Evolutionary conservation across 208 protist genomes (phyloP).

Genomic region (Kentomonas sorsogonicus): DNA sequence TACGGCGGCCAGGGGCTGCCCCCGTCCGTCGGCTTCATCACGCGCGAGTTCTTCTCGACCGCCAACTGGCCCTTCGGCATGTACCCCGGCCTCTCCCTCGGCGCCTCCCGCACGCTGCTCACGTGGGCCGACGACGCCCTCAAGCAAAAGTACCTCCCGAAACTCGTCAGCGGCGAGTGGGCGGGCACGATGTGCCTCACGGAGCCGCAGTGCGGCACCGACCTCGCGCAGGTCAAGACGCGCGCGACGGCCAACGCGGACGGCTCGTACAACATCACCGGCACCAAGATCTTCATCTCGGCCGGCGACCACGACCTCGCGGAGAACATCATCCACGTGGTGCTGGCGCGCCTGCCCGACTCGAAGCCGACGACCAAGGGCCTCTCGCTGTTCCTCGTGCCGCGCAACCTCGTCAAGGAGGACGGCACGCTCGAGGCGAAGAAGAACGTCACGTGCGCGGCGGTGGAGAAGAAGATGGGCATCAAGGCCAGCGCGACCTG

Average conservation of each 20-base stretch:
- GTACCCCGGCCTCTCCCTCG: slow-evolving; percentile 76
- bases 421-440: slow-evolving; percentile 57
- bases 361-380: slow-evolving; percentile 66
- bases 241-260: slow-evolving; percentile 63
- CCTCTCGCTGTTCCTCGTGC: slow-evolving; percentile 90
- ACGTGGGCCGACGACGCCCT: slow-evolving; percentile 64
- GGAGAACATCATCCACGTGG: slow-evolving; percentile 84
- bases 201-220: slow-evolving; percentile 85
- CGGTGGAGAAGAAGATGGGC: slow-evolving; percentile 87
- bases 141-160: slow-evolving; percentile 76
- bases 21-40: slow-evolving; percentile 47
- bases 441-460: slow-evolving; percentile 59
- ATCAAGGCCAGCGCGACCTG: slow-evolving; percentile 76
- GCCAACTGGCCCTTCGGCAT: slow-evolving; percentile 84
- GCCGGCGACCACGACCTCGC: slow-evolving; percentile 86
- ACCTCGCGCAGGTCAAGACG: slow-evolving; percentile 78
- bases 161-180: slow-evolving; percentile 70
- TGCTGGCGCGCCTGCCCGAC: slow-evolving; percentile 70
- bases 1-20: slow-evolving; percentile 85
- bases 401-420: slow-evolving; percentile 57
- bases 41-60: slow-evolving; percentile 67
- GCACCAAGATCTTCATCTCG: slow-evolving; percentile 91
- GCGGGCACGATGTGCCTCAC: slow-evolving; percentile 89
- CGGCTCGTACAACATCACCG: slow-evolving; percentile 79
- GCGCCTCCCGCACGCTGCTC: slow-evolving; percentile 56